A percentile compares a stretch with the other conserved stretches of the same genome.
These are phyloP conservation scores for Yarrowia osloensis DNA, from an alignment of 805 yeast genomes.

Conservation along the genomic window DNA sequence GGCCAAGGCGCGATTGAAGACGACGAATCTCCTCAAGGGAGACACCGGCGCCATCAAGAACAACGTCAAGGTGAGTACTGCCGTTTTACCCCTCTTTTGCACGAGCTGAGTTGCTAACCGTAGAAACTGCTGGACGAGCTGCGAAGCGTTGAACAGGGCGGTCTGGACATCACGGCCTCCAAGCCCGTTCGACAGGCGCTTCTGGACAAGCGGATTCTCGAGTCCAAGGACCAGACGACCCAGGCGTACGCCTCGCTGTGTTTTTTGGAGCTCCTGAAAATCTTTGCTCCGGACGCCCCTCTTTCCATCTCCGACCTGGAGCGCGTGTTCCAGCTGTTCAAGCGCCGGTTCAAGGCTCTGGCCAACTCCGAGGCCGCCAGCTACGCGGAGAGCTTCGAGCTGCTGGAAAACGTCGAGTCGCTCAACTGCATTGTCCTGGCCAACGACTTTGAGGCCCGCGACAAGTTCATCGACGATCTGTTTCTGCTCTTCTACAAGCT, in stretches of 20 bases:
- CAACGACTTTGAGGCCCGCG: constrained; percentile 70
- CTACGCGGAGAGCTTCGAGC: constrained; percentile 61
- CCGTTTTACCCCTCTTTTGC: background rate
- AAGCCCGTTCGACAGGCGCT: constrained; percentile 54
- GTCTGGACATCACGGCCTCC: constrained; percentile 51
- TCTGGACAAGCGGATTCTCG: constrained; percentile 58
- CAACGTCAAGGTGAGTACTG: constrained; percentile 22
- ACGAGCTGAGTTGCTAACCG: background rate
- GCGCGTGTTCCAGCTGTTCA: constrained; percentile 63
- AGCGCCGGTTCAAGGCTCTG: constrained; percentile 60
- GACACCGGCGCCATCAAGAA: constrained; percentile 22
- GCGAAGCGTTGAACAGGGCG: constrained; percentile 61
- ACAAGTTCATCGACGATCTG: constrained; percentile 53
- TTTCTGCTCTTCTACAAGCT: constrained; percentile 66
- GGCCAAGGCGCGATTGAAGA: constrained; percentile 27
- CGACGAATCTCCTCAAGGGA: constrained; percentile 24
- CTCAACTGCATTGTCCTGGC: constrained; percentile 72
- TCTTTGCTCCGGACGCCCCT: constrained; percentile 91
- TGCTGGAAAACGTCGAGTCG: constrained; percentile 70
- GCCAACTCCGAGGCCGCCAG: constrained; percentile 55
- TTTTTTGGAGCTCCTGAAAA: constrained; percentile 68
- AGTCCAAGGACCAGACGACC: constrained; percentile 66
- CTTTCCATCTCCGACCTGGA: constrained; percentile 62
- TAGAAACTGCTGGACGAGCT: constrained; percentile 63
- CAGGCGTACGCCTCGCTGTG: constrained; percentile 73